These are phyloP conservation scores for Suillus brevipes DNA, from an alignment of 768 basidiomycete species.

Conservation along the genomic window DNA sequence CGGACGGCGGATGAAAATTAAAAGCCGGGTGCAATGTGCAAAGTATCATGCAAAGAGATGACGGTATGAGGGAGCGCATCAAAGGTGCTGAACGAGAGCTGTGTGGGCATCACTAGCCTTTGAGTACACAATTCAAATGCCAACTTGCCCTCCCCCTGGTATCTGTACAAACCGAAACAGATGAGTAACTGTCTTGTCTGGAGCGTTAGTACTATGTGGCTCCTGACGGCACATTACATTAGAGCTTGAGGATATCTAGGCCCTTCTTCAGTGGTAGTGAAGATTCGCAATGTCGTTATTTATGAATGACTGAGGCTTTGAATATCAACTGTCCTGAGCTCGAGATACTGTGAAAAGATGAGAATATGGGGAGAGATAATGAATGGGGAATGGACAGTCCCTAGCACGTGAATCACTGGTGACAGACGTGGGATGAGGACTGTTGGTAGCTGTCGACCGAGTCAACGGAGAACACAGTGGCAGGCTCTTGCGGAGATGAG, in stretches of 20 bases:
- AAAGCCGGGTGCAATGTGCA: neutral
- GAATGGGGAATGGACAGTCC: neutral
- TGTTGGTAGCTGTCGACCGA: neutral
- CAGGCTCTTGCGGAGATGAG: neutral
- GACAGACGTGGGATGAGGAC: neutral
- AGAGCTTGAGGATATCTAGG: neutral
- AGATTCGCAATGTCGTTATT: neutral
- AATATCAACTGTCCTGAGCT: neutral
- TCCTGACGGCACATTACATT: neutral
- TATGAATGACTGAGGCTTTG: neutral
- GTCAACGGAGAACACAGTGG: neutral
- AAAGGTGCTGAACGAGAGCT: neutral
- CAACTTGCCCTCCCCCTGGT: neutral
- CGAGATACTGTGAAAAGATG: neutral
- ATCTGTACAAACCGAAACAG: neutral
- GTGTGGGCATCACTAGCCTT: neutral
- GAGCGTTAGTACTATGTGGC: neutral
- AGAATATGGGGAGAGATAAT: neutral
- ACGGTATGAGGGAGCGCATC: neutral
- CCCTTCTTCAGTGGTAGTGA: neutral
- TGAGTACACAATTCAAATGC: neutral
- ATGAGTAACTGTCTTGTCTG: neutral
- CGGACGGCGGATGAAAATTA: neutral
- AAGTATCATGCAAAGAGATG: neutral
- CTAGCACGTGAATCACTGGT: neutral